Percentiles rank a stretch among this genome's conserved stretches.
phyloP scores from a whole-genome alignment of 495 filamentous ascomycete species.

The Aspergillus asperescens region DNA sequence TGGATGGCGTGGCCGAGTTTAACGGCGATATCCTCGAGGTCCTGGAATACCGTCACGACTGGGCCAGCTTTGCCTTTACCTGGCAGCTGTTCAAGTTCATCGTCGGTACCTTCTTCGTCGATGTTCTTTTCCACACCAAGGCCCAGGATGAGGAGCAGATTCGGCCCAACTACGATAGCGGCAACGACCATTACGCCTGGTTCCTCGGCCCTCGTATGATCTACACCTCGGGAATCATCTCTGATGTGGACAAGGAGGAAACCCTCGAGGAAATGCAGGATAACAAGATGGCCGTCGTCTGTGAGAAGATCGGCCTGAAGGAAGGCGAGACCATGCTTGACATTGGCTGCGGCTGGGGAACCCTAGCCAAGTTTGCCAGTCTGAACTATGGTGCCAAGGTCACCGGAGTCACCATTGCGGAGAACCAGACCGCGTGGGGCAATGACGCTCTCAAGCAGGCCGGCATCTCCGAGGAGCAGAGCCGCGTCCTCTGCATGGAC shows the following conservation, averaged over 20 bases:
- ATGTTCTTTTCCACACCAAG: slow-evolving; percentile 61
- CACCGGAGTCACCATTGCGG: slow-evolving; percentile 63
- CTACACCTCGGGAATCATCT: slow-evolving; percentile 66
- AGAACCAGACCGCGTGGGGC: slow-evolving; percentile 69
- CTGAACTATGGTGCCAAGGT: slow-evolving; percentile 59
- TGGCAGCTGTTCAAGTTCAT: slow-evolving; percentile 60
- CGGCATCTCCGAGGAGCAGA: slow-evolving; percentile 55
- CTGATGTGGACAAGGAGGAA: slow-evolving; percentile 61
- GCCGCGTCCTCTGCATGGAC: slow-evolving; percentile 59
- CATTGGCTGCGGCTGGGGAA: slow-evolving; percentile 69
- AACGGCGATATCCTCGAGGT: slow-evolving; percentile 56
- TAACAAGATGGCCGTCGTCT: slow-evolving; percentile 65
- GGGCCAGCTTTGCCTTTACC: slow-evolving; percentile 65
- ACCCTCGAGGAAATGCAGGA: slow-evolving; percentile 65
- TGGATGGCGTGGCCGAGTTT: slow-evolving; percentile 57
- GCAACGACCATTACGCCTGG: slow-evolving; percentile 72
- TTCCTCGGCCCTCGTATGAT: slow-evolving; percentile 70
- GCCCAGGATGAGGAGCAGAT: slow-evolving; percentile 73
- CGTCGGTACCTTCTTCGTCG: slow-evolving; percentile 62
- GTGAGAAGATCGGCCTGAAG: slow-evolving; percentile 63
- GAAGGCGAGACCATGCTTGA: slow-evolving; percentile 59
- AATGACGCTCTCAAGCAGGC: slow-evolving; percentile 58
- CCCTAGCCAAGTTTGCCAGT: slow-evolving; percentile 59
- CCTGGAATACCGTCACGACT: slow-evolving; percentile 62
- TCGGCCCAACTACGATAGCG: slow-evolving; percentile 68